Evolutionary conservation across 345 rosid genomes (phyloP), one percentile per base, ranked within the genome.

Genomic region (Populus alba): DNA sequence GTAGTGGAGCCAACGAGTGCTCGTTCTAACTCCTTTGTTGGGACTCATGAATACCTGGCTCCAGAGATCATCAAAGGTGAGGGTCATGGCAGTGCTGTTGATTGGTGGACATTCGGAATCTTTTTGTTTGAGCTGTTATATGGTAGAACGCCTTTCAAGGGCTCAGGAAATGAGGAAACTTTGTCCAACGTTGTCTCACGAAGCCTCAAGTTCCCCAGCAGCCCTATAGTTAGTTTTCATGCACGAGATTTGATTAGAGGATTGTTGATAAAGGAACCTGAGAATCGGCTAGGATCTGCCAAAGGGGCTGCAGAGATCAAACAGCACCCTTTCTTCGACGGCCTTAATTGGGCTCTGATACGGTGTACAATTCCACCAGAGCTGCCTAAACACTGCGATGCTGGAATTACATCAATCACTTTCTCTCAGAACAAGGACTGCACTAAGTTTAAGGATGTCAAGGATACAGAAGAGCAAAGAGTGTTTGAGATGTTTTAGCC

Each of bases 101-200:
- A 92, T 76, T 92, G 97, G 97, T 92, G 97, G 94, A 92, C 90
- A 5, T 90, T 87, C n/a, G 97, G 97, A 20, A 89, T 92, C 77
- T 90, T 92, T 79, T 78, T 92, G 73, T 92, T 83, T 45, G 97
- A 92, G 85, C 87, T 92, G 62, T 74, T 92, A 47, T 92, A 89
- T 33, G 92, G 97, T 23, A 89, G 75, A 84, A 92, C 94, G 0
- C 97, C 94, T 1, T 90, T 92, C 87, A 92, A 92, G 83, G 97
- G 97, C 41, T 82, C 82, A 0, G 88, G 85, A 77, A 89, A 90
- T 5, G 97, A 92, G 7, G 97, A 90, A 81, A 89, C 97, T 13
- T 77, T 92, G 73, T 75, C 91, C 68, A 90, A 92, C 70, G 91
- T 92, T 25, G 94, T 88, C 16, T 90, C 92, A 1, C 80, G 79